A percentile compares a stretch with the other conserved stretches of the same genome.
These are phyloP conservation scores for Aphanoascus verrucosus DNA, from an alignment of 2,329 filamentous ascomycete genomes.

Conservation along the genomic window DNA sequence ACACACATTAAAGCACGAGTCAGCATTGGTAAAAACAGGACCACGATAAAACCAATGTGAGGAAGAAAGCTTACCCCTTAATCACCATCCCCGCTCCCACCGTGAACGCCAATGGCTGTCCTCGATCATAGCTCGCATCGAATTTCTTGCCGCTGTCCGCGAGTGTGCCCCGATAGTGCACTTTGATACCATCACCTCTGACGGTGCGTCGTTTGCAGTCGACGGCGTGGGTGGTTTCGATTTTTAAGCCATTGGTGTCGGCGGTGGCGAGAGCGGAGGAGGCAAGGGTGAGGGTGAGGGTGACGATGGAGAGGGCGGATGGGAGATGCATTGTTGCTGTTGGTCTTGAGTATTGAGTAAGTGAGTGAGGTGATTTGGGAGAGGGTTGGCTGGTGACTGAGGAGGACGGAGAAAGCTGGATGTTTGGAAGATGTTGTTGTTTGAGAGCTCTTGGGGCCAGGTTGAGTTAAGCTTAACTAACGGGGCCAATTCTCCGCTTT, in stretches of 20 bases:
- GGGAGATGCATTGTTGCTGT: constrained; percentile 9
- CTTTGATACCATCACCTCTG: constrained; percentile 66
- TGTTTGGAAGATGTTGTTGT: no score
- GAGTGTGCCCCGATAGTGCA: constrained; percentile 83
- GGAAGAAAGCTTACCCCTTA: constrained; percentile 53
- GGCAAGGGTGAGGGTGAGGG: constrained; percentile 32
- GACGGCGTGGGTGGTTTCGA: constrained; percentile 63
- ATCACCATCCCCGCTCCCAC: constrained; percentile 79
- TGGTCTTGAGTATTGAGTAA: not conserved
- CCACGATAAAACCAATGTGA: not conserved
- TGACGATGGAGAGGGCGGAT: constrained; percentile 26
- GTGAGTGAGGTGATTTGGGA: not conserved
- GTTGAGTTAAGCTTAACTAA: no score
- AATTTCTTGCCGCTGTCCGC: constrained; percentile 64
- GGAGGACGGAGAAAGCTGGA: not conserved
- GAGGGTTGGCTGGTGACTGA: not conserved
- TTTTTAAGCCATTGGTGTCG: constrained; percentile 55
- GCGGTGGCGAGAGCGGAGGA: constrained; percentile 44
- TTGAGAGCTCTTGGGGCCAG: no score
- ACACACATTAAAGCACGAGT: constrained; percentile 13
- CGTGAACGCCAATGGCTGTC: constrained; percentile 63
- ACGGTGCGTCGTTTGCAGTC: constrained; percentile 63
- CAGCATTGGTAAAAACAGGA: not conserved
- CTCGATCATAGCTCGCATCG: constrained; percentile 71
- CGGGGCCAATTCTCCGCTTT: no score